Percentiles rank a stretch among this genome's conserved stretches.
These are phyloP conservation scores for Endothia cerciana DNA, from an alignment of 2,329 filamentous ascomycete species.

Conservation along the genomic window DNA sequence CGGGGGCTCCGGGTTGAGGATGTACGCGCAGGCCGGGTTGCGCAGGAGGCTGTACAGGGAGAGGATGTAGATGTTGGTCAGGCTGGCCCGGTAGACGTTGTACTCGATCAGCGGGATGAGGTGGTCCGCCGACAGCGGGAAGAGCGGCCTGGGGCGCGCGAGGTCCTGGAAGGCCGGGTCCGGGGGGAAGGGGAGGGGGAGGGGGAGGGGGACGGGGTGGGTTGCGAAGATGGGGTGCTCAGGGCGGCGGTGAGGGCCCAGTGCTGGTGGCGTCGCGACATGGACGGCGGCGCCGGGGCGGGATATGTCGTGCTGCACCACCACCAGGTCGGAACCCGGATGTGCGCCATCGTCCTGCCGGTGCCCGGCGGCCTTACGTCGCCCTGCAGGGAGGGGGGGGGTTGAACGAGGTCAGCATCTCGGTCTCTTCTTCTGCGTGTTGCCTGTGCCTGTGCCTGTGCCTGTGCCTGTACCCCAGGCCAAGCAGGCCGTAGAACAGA, in stretches of 20 bases:
- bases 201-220: too few relatives aligned
- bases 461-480: too few relatives aligned
- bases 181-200: not conserved
- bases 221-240: not conserved
- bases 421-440: not conserved
- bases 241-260: too few relatives aligned
- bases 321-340: not conserved
- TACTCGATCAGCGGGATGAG: constrained; percentile 43
- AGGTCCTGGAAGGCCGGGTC: not conserved
- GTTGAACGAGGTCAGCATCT: too few relatives aligned
- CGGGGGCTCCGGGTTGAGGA: constrained; percentile 25
- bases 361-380: constrained; percentile 23
- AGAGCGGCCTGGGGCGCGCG: not conserved
- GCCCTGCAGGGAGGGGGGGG: constrained; percentile 11
- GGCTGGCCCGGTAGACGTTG: constrained; percentile 42
- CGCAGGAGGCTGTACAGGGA: constrained; percentile 33
- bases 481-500: too few relatives aligned
- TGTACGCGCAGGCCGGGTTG: constrained; percentile 27
- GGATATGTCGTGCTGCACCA: not conserved
- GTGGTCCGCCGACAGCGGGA: constrained; percentile 37
- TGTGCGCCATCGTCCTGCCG: not conserved
- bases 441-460: too few relatives aligned
- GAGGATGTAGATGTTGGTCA: constrained; percentile 39
- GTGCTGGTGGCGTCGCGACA: not conserved
- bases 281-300: too few relatives aligned